phyloP scores from a whole-genome alignment of 2,329 filamentous ascomycete species.

The Talaromyces sp. region DNA sequence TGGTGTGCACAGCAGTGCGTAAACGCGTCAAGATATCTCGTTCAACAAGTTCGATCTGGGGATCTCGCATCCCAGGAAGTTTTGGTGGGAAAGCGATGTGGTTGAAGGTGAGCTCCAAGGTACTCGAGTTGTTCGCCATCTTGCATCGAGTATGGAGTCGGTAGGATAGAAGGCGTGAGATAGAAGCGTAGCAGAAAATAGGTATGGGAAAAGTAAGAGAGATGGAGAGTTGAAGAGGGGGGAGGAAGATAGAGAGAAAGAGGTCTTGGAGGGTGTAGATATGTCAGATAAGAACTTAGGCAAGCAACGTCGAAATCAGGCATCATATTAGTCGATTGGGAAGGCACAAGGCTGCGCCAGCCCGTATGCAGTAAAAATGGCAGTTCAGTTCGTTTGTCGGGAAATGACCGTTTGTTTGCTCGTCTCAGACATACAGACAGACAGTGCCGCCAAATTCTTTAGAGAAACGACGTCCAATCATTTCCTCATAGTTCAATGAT shows the following conservation, averaged over 20 bases:
- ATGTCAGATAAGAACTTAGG: not conserved
- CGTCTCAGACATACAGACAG: not conserved
- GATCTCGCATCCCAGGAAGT: constrained; percentile 35
- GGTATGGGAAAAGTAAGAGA: not conserved
- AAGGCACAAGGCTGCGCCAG: not conserved
- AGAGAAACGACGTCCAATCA: not conserved
- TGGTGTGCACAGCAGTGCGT: constrained; percentile 22
- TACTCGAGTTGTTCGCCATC: not conserved
- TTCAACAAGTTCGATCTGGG: constrained; percentile 22
- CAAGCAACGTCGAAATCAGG: not conserved
- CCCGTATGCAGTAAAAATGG: no score
- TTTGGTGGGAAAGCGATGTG: constrained; percentile 39
- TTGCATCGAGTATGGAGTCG: not conserved
- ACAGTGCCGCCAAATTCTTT: not conserved
- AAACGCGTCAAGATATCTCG: constrained; percentile 30
- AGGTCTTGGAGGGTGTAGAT: not conserved
- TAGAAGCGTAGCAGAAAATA: not conserved
- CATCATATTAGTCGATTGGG: not conserved
- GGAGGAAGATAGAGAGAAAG: not conserved
- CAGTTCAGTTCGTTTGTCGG: not conserved
- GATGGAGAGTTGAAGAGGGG: not conserved
- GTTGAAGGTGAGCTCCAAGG: constrained; percentile 22
- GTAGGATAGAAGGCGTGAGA: not conserved
- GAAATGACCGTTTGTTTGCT: not conserved
- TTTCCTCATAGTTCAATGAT: not conserved